phyloP scores from a whole-genome alignment of 225 moss, liverwort and hornwort species.

The Sphagnum tenellum region DNA sequence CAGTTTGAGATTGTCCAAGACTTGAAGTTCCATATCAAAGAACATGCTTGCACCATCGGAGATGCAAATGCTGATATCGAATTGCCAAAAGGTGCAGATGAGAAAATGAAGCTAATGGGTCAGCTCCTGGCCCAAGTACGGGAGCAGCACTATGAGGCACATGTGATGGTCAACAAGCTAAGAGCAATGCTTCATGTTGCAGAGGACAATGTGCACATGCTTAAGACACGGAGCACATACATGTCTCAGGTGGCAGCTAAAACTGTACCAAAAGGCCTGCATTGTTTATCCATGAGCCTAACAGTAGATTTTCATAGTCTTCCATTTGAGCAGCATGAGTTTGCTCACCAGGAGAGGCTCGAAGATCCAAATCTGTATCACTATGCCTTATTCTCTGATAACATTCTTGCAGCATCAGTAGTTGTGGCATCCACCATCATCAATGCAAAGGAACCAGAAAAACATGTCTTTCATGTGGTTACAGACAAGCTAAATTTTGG shows the following conservation, averaged over 20 bases:
- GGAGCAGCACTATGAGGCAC: too few relatives aligned
- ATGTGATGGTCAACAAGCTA: too few relatives aligned
- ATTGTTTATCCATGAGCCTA: conserved; percentile 46
- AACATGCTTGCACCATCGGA: too few relatives aligned
- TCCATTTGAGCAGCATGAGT: neutral
- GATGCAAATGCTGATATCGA: too few relatives aligned
- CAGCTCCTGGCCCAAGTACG: too few relatives aligned
- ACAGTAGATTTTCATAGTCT: conserved; percentile 20
- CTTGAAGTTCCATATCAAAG: too few relatives aligned
- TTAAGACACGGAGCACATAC: conserved; percentile 36
- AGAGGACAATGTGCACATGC: neutral
- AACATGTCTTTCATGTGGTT: conserved; percentile 49
- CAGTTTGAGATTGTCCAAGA: too few relatives aligned
- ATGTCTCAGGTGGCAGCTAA: conserved; percentile 41
- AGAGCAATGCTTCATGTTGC: too few relatives aligned
- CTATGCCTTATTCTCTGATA: conserved; percentile 48
- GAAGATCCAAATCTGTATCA: conserved; percentile 47
- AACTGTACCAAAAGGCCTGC: conserved; percentile 46
- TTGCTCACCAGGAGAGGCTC: conserved; percentile 15
- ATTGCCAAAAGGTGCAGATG: too few relatives aligned
- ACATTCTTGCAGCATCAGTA: conserved; percentile 39
- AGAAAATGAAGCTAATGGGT: too few relatives aligned
- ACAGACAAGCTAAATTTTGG: conserved; percentile 52
- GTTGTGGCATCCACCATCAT: conserved; percentile 40
- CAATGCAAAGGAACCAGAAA: conserved; percentile 29